A percentile compares a stretch with the other conserved stretches of the same genome.
phyloP scores from a whole-genome alignment of 2,329 filamentous ascomycete species.

The Neoarthrinium moseri region DNA sequence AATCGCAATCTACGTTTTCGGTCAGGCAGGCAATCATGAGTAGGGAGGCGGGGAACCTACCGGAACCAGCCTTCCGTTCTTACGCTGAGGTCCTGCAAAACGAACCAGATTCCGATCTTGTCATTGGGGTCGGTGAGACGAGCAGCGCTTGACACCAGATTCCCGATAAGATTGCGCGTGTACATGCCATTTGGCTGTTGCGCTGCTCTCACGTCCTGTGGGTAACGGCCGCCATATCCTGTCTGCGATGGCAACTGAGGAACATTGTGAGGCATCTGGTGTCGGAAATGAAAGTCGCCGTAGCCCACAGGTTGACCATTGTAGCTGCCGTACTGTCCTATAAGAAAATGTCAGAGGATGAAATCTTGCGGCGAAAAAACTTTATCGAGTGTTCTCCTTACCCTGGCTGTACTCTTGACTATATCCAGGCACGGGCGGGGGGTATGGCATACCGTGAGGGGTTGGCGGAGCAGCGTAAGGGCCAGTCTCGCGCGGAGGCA shows the following conservation, averaged over 20 bases:
- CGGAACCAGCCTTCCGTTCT: constrained; percentile 89
- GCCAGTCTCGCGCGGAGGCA: neutral
- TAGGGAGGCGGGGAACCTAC: constrained; percentile 45
- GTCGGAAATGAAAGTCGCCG: neutral
- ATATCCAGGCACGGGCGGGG: neutral
- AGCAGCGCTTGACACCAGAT: constrained; percentile 84
- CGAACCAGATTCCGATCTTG: constrained; percentile 92
- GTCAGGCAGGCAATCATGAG: constrained; percentile 6
- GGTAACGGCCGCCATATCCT: constrained; percentile 16
- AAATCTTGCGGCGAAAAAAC: too few species aligned
- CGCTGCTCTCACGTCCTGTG: constrained; percentile 14
- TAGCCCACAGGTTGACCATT: neutral
- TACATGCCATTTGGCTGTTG: constrained; percentile 76
- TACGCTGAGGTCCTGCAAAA: constrained; percentile 92
- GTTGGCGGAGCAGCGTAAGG: neutral
- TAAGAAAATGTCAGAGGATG: too few species aligned
- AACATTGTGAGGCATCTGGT: neutral
- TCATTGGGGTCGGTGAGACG: constrained; percentile 75
- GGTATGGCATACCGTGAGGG: constrained; percentile 1
- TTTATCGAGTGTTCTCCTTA: neutral
- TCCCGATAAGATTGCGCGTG: constrained; percentile 92
- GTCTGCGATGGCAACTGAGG: constrained; percentile 34
- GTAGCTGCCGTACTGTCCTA: neutral
- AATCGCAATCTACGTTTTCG: constrained; percentile 52
- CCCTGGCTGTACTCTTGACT: neutral